A percentile compares a stretch with the other conserved stretches of the same genome.
phyloP scores from a whole-genome alignment of 768 basidiomycete species.

The Mycena crocata region DNA sequence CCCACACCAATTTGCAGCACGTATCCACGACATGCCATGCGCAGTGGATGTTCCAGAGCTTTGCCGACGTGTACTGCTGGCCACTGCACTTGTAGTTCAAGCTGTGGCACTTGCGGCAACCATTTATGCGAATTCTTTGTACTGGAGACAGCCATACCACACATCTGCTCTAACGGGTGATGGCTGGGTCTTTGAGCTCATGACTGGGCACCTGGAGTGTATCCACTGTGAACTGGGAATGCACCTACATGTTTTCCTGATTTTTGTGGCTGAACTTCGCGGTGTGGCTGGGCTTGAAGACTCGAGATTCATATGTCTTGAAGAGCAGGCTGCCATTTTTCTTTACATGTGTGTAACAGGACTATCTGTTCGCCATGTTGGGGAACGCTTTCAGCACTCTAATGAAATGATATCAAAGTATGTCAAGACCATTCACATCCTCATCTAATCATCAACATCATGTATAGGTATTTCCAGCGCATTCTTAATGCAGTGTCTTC shows the following conservation, averaged over 20 bases:
- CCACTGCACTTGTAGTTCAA: background rate
- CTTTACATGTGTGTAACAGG: conserved; percentile 35
- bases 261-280: conserved; percentile 25
- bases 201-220: conserved; percentile 39
- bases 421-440: background rate
- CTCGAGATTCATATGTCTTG: conserved; percentile 24
- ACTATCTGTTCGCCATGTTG: conserved; percentile 34
- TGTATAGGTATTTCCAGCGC: background rate
- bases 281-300: conserved; percentile 5
- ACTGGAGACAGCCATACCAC: conserved; percentile 34
- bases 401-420: conserved; percentile 35
- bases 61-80: background rate
- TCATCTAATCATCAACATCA: background rate
- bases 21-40: background rate
- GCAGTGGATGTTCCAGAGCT: background rate
- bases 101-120: background rate
- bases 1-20: too few species aligned
- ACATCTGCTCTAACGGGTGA: conserved; percentile 38
- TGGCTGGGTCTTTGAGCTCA: conserved; percentile 37
- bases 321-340: conserved; percentile 35
- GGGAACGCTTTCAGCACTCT: conserved; percentile 38
- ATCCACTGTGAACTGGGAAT: conserved; percentile 38
- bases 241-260: conserved; percentile 34
- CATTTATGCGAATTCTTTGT: conserved; percentile 20
- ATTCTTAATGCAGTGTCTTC: background rate